Evolutionary conservation across 2,329 filamentous ascomycete genomes (phyloP), one percentile per base, ranked within the genome.

Genomic region (Aspergillus neoniger): DNA sequence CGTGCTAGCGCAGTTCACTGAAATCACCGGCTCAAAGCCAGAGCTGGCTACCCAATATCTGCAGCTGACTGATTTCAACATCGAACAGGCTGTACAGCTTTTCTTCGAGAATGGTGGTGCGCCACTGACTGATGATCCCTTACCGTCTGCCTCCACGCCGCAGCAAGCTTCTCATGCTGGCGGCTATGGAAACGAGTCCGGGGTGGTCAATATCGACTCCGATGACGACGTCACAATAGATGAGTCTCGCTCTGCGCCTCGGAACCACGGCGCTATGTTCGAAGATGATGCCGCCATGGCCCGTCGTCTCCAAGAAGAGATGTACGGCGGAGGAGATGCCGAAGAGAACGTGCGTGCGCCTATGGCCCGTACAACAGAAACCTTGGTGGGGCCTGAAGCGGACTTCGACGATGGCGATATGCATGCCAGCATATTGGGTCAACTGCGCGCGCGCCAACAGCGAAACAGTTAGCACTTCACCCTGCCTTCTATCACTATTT

Each of bases 211-310:
- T 67, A 85, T 96, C 64, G 89, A 92, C 66, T 90, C 90, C 17
- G 91, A 94, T 68, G 88, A 91, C 58, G 89, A 91, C 38, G 84
- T 81, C 66, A 75, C 81, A 38, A 82, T 85, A 12, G 71, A 72
- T 36, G 66, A 67, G 61, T 49, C 67, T 57, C 65, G 65, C 63
- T 64, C 66, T 51, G 66, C 74, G 25, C 70, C 70, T n/a, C 65
- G 63, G 44, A 60, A 61, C 63, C 68, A 64, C 47, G 78, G 76
- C 32, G 77, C 75, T 81, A 87, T 70, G 56, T 86, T 90, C 66
- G 93, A 97, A 65, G 92, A 96, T 70, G 95, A 99, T 71, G 93
- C 92, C 55, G 93, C 91, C 47, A 94, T 98, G 88, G 95, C 95
- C 6, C 87, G 93, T 74, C 86, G 91, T 59, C 77, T 99, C 61